Evolutionary conservation across 768 basidiomycete genomes (phyloP), one percentile per base, ranked within the genome.

Genomic region (Clitopilus passeckerianus): DNA sequence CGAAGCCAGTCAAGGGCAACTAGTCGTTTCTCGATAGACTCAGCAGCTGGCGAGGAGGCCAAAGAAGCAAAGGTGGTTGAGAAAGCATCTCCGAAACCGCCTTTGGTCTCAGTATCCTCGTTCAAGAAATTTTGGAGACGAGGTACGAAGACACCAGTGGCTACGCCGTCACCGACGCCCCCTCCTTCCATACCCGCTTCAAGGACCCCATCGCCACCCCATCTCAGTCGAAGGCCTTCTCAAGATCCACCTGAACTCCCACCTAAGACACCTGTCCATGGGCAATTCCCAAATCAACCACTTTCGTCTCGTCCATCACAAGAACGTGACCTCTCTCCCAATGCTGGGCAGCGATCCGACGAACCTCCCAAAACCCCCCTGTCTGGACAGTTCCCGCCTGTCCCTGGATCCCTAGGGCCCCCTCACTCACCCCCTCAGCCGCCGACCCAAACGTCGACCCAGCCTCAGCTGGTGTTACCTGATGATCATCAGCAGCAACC

Each of bases 11-110:
- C 61, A 18, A 54, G 62, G 18, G 69, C 77, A 22, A 79, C 80
- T 5, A 89, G 88, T 66, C 83, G 91, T 52, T 93, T 94, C 72
- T 93, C 91, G 0, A 75, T 83, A 20, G 91, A 93, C 67, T 93
- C 91, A 0, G 69, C 80, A 3, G 77, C 77, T n/a, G 74, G 70
- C 34, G 71, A 67, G 15, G 74, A 76, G 58, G 67, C 69, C 22
- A 58, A 65, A 16, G 68, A 64, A 59, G 50, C 68, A 27, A 64
- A 60, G 79, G 60, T 60, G 16, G 46, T 10, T 5, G 18, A 50
- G 16, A 50, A 50, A 41, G 37, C n/a, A 10, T 18, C 46, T 7
- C 46, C 46, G 5, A 50, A 50, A 23, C 46, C 46, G 20, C 18
- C 46, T n/a, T 10, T 50, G n/a, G 46, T 50, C 10, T 50, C 46